Percentiles rank a stretch among this genome's conserved stretches.
These are phyloP conservation scores for Penicillium oxalicum DNA, from an alignment of 2,329 filamentous ascomycete species.

Conservation along the genomic window DNA sequence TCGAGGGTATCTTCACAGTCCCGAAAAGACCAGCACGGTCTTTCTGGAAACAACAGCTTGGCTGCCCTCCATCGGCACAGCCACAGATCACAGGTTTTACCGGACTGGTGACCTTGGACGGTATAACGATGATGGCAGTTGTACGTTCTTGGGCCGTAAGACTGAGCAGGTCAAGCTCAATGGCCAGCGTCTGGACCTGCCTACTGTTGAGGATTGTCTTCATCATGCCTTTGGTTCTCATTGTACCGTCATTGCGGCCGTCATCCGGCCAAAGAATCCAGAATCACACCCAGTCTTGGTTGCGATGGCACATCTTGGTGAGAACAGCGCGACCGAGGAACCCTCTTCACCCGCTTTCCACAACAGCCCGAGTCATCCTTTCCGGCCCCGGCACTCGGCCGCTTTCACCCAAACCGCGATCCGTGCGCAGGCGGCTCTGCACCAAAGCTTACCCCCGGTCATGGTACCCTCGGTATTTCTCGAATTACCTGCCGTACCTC, in stretches of 20 bases:
- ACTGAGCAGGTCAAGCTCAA: neutral
- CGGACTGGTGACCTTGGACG: neutral
- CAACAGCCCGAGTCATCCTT: no score
- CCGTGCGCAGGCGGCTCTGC: neutral
- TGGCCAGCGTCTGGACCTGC: neutral
- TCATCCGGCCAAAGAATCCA: no score
- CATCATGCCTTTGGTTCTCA: no score
- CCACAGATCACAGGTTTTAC: neutral
- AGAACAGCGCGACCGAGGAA: no score
- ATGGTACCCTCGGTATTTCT: neutral
- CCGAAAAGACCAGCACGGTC: neutral
- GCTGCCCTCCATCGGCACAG: neutral
- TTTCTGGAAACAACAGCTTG: neutral
- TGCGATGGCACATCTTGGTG: no score
- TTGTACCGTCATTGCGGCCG: no score
- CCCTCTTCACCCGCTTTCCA: no score
- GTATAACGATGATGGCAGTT: neutral
- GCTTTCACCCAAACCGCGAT: no score
- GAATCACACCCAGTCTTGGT: no score
- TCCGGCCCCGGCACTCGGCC: no score
- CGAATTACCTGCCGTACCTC: neutral
- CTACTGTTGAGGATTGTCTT: no score
- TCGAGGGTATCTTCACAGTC: neutral
- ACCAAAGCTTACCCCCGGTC: neutral
- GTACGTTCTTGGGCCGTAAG: slow-evolving; percentile 1